Base-by-base conservation (phyloP, 768 basidiomycete genomes). In the Kockovaella imperatae region DNA sequence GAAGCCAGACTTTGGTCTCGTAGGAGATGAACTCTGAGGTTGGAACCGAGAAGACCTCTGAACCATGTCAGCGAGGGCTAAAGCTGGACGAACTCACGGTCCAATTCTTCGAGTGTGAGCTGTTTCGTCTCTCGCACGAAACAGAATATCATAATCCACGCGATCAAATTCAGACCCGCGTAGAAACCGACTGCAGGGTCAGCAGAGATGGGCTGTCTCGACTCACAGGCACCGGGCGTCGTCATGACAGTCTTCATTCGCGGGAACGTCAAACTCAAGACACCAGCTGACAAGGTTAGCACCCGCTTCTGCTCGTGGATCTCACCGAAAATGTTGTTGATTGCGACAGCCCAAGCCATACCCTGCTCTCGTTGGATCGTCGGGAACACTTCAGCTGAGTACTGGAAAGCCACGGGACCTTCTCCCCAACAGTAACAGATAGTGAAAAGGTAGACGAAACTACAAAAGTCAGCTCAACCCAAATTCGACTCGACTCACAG, bases 301-400 rank as follows among this genome's bases (percentile, higher is more conserved):
- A 17, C 8, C 32, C 30, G 34, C 36, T 35, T 11, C 17, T 17
- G 11, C 32, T 35, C 3, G 43, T 28, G 23, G 18, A 20, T 35
- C 43, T 40, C 38, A 52, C 49, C 52, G 25, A 53, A 60, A 40
- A 56, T 48, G 50, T 54, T 55, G 53, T 61, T 56, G 52, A 53
- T 45, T 7, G 79, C 76, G 0, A 81, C 83, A n/a, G 82, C 81
- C 57, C 77, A 80, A 43, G 78, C 77, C 84, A 87, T 86, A 35
- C 84, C 85, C 73, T 83, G 77, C 60, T 86, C 84, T 63, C 87
- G 76, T 50, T 86, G 80, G 30, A 83, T 84, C 38, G 88, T 77
- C 4, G 88, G 88, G 79, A 87, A 95, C 14, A 86, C 87, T 70
- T 93, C 89, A 3, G 88, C 88, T 3, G 86, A 88, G 66, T 90